These are phyloP conservation scores for Alternaria arbusti DNA, from an alignment of 2,329 filamentous ascomycete species.

Conservation along the genomic window DNA sequence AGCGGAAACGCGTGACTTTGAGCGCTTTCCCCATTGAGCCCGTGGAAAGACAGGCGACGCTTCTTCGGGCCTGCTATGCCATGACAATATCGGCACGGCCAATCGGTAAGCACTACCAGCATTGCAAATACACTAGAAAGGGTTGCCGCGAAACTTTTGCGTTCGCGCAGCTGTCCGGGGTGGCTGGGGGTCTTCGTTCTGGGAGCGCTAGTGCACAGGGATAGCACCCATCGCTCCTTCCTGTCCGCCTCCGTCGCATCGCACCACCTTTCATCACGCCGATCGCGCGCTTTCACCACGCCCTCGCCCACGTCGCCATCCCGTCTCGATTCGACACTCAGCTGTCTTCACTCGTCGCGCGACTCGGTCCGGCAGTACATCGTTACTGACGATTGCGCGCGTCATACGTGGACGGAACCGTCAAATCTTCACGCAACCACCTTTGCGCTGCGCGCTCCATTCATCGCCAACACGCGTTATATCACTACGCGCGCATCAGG, in stretches of 20 bases:
- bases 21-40: constrained; percentile 1
- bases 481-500: constrained; percentile 11
- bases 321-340: constrained; percentile 7
- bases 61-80: constrained; percentile 12
- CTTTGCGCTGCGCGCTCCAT: constrained; percentile 38
- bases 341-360: constrained; percentile 10
- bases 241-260: constrained; percentile 18
- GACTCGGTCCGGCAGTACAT: constrained; percentile 13
- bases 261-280: constrained; percentile 21
- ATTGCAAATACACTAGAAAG: constrained; percentile 1
- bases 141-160: constrained; percentile 6
- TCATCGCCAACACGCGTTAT: constrained; percentile 18
- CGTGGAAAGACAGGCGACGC: constrained; percentile 5
- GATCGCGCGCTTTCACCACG: constrained; percentile 15
- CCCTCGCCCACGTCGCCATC: constrained; percentile 9
- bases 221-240: constrained; percentile 18
- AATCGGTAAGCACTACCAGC: constrained; percentile 15
- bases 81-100: constrained; percentile 9
- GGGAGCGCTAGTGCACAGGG: constrained; percentile 20
- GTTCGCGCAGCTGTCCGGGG: constrained; percentile 16
- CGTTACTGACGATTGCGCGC: constrained; percentile 23
- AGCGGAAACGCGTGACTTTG: constrained; percentile 13
- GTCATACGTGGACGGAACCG: constrained; percentile 15
- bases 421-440: constrained; percentile 17
- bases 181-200: constrained; percentile 9